Evolutionary conservation across 2,329 filamentous ascomycete genomes (phyloP).

Genomic region (Fusarium ambrosium): DNA sequence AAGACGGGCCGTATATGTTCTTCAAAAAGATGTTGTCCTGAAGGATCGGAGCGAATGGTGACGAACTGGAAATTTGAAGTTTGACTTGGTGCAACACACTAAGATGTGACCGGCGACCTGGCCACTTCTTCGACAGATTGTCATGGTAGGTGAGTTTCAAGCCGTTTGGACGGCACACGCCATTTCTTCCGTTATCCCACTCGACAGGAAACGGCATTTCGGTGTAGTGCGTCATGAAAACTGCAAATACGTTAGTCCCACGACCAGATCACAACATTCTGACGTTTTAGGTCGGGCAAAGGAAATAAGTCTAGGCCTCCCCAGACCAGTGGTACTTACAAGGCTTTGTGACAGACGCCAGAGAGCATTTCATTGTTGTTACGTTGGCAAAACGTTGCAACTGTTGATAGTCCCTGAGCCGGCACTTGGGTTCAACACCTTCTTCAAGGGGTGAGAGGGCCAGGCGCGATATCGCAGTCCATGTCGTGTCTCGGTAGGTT

Average conservation of each 20-base stretch:
- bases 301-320: neutral
- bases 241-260: constrained; percentile 24
- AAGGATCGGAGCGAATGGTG: constrained; percentile 35
- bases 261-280: neutral
- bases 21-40: constrained; percentile 32
- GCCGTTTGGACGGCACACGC: constrained; percentile 44
- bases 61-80: constrained; percentile 33
- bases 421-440: constrained; percentile 38
- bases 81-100: constrained; percentile 42
- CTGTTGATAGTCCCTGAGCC: constrained; percentile 43
- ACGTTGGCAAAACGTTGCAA: constrained; percentile 32
- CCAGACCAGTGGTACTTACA: constrained; percentile 41
- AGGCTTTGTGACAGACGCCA: constrained; percentile 49
- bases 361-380: constrained; percentile 35
- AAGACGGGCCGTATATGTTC: constrained; percentile 59
- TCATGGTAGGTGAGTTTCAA: constrained; percentile 40
- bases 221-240: constrained; percentile 47
- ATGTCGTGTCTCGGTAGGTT: constrained; percentile 58
- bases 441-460: constrained; percentile 42
- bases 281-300: neutral
- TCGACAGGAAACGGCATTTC: constrained; percentile 46
- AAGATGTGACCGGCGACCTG: constrained; percentile 28
- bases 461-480: constrained; percentile 52
- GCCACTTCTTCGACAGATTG: constrained; percentile 30
- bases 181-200: constrained; percentile 44